phyloP scores from a whole-genome alignment of 1,139 yeast genomes.

The Suhomyces coccinellae region DNA sequence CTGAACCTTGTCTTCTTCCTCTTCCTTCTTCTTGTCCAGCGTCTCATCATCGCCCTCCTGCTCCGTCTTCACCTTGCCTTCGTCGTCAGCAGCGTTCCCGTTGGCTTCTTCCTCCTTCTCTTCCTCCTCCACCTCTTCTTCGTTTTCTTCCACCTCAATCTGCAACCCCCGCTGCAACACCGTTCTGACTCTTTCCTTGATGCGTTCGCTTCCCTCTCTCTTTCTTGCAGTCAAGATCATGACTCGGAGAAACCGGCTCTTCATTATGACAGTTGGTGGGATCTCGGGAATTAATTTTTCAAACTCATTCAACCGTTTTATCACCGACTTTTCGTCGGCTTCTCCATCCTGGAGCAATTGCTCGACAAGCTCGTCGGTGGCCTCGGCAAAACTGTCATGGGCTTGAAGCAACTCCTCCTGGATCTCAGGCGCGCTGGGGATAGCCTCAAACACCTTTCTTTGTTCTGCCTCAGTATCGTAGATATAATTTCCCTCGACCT shows the following conservation, averaged over 20 bases:
- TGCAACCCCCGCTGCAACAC: constrained; percentile 27
- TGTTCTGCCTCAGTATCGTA: constrained; percentile 38
- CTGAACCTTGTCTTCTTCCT: background rate
- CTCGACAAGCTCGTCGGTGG: constrained; percentile 22
- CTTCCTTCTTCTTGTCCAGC: background rate
- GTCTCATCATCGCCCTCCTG: background rate
- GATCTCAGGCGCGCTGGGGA: constrained; percentile 28
- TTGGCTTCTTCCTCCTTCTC: background rate
- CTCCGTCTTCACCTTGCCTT: background rate
- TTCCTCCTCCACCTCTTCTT: constrained; percentile 2
- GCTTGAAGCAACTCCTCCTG: constrained; percentile 19
- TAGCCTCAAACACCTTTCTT: constrained; percentile 23
- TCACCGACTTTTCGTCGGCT: constrained; percentile 15
- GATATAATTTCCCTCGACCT: constrained; percentile 34
- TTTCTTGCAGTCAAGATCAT: constrained; percentile 36
- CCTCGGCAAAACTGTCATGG: constrained; percentile 21
- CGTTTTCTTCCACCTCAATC: constrained; percentile 16
- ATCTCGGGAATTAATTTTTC: constrained; percentile 18
- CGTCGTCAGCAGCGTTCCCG: background rate
- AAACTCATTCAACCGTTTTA: constrained; percentile 23
- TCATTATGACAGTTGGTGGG: constrained; percentile 33
- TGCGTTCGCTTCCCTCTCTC: constrained; percentile 20
- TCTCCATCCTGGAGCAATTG: constrained; percentile 18
- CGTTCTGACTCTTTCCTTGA: constrained; percentile 24
- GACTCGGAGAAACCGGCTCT: constrained; percentile 34